Evolutionary conservation across 306 rosid genomes (phyloP).

Genomic region (Glycine latifolia): DNA sequence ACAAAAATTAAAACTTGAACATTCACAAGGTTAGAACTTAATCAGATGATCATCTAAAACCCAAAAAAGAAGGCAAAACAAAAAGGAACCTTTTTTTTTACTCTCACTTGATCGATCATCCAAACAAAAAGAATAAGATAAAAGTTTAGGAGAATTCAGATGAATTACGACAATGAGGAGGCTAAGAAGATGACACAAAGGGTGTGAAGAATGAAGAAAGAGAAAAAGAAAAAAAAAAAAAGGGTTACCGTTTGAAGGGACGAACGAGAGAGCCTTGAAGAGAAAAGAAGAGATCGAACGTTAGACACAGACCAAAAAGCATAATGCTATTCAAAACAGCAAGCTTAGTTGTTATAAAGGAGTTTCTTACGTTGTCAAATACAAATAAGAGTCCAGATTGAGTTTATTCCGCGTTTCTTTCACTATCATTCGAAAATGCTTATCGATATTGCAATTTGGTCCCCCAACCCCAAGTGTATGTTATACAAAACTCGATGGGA

Average conservation of each 20-base stretch:
- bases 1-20: slow-evolving; percentile 28
- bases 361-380: not conserved
- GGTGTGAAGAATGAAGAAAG: not conserved
- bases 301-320: not conserved
- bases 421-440: too few relatives aligned
- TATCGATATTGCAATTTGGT: too few relatives aligned
- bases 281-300: slow-evolving; percentile 7
- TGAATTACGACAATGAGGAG: slow-evolving; percentile 2
- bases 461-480: too few relatives aligned
- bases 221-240: not conserved
- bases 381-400: not conserved
- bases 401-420: too few relatives aligned
- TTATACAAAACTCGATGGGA: too few relatives aligned
- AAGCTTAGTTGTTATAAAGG: not conserved
- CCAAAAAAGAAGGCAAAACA: not conserved
- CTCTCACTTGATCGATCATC: slow-evolving; percentile 34
- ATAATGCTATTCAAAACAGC: slow-evolving; percentile 8
- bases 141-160: slow-evolving; percentile 8
- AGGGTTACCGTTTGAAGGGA: slow-evolving; percentile 46
- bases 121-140: not conserved
- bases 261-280: slow-evolving; percentile 3
- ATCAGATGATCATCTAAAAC: slow-evolving; percentile 29
- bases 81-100: not conserved
- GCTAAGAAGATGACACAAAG: slow-evolving; percentile 29
- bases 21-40: slow-evolving; percentile 20